phyloP scores from a whole-genome alignment of 352 stramenopile species.

The Phytopythium litorale region DNA sequence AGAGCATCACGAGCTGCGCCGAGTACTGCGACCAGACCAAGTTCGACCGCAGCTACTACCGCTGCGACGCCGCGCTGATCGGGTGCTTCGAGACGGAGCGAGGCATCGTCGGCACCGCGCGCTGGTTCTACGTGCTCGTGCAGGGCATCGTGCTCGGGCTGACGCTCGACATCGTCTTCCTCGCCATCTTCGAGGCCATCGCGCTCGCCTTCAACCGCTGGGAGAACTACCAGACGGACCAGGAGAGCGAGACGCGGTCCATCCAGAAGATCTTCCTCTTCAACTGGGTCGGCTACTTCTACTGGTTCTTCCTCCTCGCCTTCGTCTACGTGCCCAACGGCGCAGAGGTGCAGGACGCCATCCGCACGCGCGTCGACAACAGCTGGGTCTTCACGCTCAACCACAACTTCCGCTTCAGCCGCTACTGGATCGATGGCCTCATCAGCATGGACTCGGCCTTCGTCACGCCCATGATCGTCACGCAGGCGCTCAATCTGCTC shows the following conservation, averaged over 20 bases:
- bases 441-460: constrained; percentile 64
- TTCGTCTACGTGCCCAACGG: constrained; percentile 66
- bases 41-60: constrained; percentile 51
- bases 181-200: constrained; percentile 55
- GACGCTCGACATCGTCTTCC: constrained; percentile 64
- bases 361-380: constrained; percentile 34
- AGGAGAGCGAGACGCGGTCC: constrained; percentile 44
- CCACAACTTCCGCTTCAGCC: constrained; percentile 39
- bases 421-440: constrained; percentile 55
- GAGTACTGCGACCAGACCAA: constrained; percentile 35
- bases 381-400: constrained; percentile 36
- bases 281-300: constrained; percentile 74
- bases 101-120: constrained; percentile 51
- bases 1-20: constrained; percentile 33
- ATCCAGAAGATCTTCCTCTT: constrained; percentile 69
- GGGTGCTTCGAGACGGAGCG: constrained; percentile 51
- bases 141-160: constrained; percentile 56
- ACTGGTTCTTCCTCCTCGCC: constrained; percentile 62
- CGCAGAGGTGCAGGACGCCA: constrained; percentile 34
- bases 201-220: constrained; percentile 49
- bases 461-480: constrained; percentile 68
- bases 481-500: constrained; percentile 58
- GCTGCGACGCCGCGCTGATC: constrained; percentile 40
- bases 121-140: constrained; percentile 62
- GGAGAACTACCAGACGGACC: constrained; percentile 61